Evolutionary conservation across 495 filamentous ascomycete species (phyloP), one percentile per base, ranked within the genome.

Genomic region (Schizothecium vesticola): DNA sequence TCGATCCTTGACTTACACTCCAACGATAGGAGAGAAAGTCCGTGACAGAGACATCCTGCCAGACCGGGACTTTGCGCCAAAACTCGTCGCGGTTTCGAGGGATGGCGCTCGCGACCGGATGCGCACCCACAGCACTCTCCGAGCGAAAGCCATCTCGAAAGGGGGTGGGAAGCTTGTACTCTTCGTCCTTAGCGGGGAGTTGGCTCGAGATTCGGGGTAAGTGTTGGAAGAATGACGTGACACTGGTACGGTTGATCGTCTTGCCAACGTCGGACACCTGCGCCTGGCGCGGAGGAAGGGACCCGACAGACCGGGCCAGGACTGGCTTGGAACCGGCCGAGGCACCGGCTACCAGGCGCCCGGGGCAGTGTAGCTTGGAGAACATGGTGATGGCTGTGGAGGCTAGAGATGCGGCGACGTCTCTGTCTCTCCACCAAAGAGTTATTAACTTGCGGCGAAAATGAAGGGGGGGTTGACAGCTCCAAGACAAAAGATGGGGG

Each of bases 21-120:
- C 82, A 85, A 11, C 74, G 69, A 68, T 84, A 80, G n/a, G 74
- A 76, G 57, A 82, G 69, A 61, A 84, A 86, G 9, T 84, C 73
- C 7, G 76, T 68, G 33, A 79, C 73, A 19, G 81, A 71, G 2
- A 83, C 75, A 64, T 82, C 64, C 64, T 78, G 64, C 83, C 82
- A 85, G 16, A 75, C 56, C 22, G 77, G 71, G 26, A 86, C 75
- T 16, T 76, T 77, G 59, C 79, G 78, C 83, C 83, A 86, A 66
- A 79, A 79, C 68, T 79, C 75, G 29, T 77, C 73, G 3, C 67
- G 69, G 10, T 71, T 59, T 21, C 63, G 56, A 1, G 61, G 62
- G n/a, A 61, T 55, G 2, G 61, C 19, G 11, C 24, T 59, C n/a
- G 64, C 56, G 8, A 74, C 67, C 7, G 71, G 70, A 28, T 43